A percentile compares a stretch with the other conserved stretches of the same genome.
Evolutionary conservation across 2,329 filamentous ascomycete genomes (phyloP).

Genomic region (Claviceps citrina): DNA sequence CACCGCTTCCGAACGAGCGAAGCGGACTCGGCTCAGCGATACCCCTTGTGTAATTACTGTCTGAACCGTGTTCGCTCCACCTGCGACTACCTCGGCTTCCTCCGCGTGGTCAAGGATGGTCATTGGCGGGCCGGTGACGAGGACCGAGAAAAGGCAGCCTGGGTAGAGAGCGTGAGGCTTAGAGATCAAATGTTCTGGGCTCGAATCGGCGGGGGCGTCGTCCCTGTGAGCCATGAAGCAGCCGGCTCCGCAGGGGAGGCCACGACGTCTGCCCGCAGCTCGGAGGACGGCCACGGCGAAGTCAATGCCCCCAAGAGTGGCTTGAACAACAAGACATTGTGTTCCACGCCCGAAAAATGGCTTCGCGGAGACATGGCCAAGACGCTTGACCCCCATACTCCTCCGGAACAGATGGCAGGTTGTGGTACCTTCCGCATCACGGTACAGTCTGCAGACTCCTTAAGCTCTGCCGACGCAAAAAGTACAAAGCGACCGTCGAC

Average conservation of each 20-base stretch:
- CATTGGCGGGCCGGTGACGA: slow-evolving; percentile 74
- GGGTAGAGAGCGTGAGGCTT: slow-evolving; percentile 84
- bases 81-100: slow-evolving; percentile 83
- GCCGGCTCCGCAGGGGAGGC: slow-evolving; percentile 6
- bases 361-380: neutral
- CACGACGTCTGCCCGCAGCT: neutral
- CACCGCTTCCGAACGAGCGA: slow-evolving; percentile 85
- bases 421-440: slow-evolving; percentile 13
- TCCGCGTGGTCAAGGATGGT: slow-evolving; percentile 82
- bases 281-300: slow-evolving; percentile 2
- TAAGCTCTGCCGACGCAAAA: slow-evolving; percentile 3
- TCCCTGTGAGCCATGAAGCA: slow-evolving; percentile 40
- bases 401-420: slow-evolving; percentile 16
- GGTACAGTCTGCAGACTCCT: slow-evolving; percentile 8
- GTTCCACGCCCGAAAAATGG: slow-evolving; percentile 1
- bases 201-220: slow-evolving; percentile 75
- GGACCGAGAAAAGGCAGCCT: slow-evolving; percentile 73
- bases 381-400: slow-evolving; percentile 11
- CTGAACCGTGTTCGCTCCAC: slow-evolving; percentile 68
- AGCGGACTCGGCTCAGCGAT: slow-evolving; percentile 69
- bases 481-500: slow-evolving; percentile 14
- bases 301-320: neutral
- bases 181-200: slow-evolving; percentile 97
- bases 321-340: neutral
- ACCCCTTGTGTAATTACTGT: slow-evolving; percentile 82